These are phyloP conservation scores for Alternaria gaisen DNA, from an alignment of 2,329 filamentous ascomycete species.

Conservation along the genomic window DNA sequence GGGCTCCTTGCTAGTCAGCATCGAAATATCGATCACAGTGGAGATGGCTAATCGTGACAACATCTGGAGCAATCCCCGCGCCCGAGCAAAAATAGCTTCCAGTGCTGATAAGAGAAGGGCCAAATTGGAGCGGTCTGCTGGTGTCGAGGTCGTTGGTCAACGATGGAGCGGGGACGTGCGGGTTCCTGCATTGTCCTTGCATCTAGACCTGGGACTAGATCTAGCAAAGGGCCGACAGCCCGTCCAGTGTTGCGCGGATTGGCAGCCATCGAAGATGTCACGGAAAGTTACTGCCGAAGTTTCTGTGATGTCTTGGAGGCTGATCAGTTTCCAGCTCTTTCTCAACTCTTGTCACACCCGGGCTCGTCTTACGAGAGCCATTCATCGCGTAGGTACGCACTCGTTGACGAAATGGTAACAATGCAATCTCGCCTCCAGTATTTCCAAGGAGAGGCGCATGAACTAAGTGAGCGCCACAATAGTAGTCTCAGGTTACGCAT, in stretches of 20 bases:
- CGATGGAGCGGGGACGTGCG: constrained; percentile 20
- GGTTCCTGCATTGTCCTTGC: constrained; percentile 37
- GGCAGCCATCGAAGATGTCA: constrained; percentile 8
- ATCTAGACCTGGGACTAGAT: constrained; percentile 30
- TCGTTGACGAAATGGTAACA: constrained; percentile 3
- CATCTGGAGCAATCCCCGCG: constrained; percentile 15
- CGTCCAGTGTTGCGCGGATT: constrained; percentile 1
- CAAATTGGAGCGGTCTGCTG: constrained; percentile 17
- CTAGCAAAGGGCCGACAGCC: constrained; percentile 17
- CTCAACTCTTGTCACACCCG: constrained; percentile 13
- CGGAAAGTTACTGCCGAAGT: constrained; percentile 6
- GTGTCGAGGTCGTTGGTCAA: constrained; percentile 14
- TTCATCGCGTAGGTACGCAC: neutral
- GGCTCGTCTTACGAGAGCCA: neutral
- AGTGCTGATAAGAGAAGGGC: constrained; percentile 21
- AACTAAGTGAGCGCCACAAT: constrained; percentile 26
- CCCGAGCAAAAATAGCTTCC: constrained; percentile 26
- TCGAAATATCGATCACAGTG: constrained; percentile 5
- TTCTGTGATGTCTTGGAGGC: neutral
- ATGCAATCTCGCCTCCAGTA: constrained; percentile 28
- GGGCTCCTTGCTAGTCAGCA: neutral
- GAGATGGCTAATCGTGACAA: constrained; percentile 5
- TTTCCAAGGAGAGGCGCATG: constrained; percentile 17
- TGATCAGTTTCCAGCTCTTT: neutral
- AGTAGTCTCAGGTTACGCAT: constrained; percentile 18